Evolutionary conservation across 2,329 filamentous ascomycete genomes (phyloP), one percentile per base, ranked within the genome.

Genomic region (Lasiodiplodia hormozganensis): DNA sequence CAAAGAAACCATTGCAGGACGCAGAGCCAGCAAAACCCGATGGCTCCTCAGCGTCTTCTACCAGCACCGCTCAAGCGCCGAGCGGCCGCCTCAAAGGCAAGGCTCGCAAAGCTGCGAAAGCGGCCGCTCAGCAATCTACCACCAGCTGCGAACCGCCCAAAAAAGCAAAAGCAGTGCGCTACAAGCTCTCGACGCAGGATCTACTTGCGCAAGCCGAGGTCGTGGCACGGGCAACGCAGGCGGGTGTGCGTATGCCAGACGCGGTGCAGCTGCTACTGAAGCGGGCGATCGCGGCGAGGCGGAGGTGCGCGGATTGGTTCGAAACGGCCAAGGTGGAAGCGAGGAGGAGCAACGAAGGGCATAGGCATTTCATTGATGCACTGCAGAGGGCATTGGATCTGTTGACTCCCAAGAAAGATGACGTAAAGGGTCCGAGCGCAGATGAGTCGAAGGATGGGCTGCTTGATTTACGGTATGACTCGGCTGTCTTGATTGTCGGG

Each of bases 301-400:
- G 25, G n/a, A 31, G 52, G 25, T 56, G 52, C 52, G 28, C 52
- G 10, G 52, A 56, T 31, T 56, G 52, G 52, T 56, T 56, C 25
- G 52, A 56, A 28, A 34, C 25, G 14, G 52, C 25, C 16, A 31
- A 56, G 25, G 52, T 56, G 28, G 52, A 56, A 14, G 28, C 25
- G 8, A 56, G 52, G 28, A 36, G 25, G 28, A 34, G 25, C 16
- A 56, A 56, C 10, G 16, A 56, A 28, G 52, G 52, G 25, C 52
- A 56, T 56, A n/a, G 25, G 52, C 52, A 56, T 34, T 56, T 56
- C 52, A 56, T 34, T 34, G 28, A 34, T 31, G 25, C 28, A 4
- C 52, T 56, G 28, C 52, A 56, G 52, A 34, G 28, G 25, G 52
- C 52, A 34, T 56, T 56, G 52, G 52, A 56, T 12, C 25, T 56